Base-by-base conservation (phyloP, 345 rosid species). In the Turnera subulata region DNA sequence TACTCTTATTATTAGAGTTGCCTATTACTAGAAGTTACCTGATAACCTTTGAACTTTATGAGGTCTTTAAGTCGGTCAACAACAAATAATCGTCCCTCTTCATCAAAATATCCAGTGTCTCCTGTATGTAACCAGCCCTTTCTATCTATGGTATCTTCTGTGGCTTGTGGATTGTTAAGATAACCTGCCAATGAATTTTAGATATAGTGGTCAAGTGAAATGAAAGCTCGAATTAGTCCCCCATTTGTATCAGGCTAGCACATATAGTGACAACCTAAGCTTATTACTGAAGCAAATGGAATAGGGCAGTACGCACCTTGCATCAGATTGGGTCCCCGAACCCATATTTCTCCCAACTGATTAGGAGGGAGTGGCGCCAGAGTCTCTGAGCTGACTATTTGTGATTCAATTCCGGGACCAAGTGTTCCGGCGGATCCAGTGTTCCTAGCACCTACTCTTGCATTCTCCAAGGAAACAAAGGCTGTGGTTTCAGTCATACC, bases 301-400 rank as follows among this genome's bases (percentile, higher is more conserved):
- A 83, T 64, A 46, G n/a, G 15, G 55, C 20, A 18, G 6, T 75
- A n/a, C n/a, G n/a, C n/a, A 91, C 96, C 97, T 87, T 59, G 73
- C 96, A 84, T 93, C 91, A 87, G 80, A 70, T 87, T 93, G 38
- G 89, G 86, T 18, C 99, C 97, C 50, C 97, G 85, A 67, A 84
- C 89, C 90, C 85, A 87, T 22, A 87, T 76, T 73, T 93, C 99
- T 0, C 99, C 97, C 5, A 65, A 6, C 33, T 87, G 89, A 44
- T 63, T 82, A 16, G 95, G 99, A 68, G 96, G 89, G 48, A 85
- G 90, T 64, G 79, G 79, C 73, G 82, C 85, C 53, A 53, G 72
- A 26, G 75, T 68, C 37, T 87, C 91, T 18, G 77, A 73, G 66
- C 84, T 68, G 32, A 93, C 64, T 59, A 93, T 75, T 58, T 81